phyloP scores from a whole-genome alignment of 1,284 basidiomycete species.

The Naganishia liquefaciens region DNA sequence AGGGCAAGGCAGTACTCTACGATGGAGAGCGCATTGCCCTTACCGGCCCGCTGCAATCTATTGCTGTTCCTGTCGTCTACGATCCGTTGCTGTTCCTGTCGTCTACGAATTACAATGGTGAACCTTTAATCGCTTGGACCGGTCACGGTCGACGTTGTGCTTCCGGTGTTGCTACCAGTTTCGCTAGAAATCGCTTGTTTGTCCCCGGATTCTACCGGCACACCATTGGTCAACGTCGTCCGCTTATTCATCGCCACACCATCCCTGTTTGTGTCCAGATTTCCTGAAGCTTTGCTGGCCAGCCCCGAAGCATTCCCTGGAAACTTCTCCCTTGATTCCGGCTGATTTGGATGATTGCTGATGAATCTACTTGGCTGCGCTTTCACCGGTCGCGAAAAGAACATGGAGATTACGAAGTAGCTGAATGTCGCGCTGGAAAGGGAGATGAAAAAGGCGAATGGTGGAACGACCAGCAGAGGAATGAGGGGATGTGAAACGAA shows the following conservation, averaged over 20 bases:
- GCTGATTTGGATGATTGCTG: neutral
- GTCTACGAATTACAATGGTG: too few species aligned
- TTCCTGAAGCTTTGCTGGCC: neutral
- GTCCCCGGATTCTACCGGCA: neutral
- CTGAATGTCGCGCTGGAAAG: slow-evolving; percentile 29
- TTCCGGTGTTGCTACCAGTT: neutral
- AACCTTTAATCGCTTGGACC: neutral
- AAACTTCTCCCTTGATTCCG: neutral
- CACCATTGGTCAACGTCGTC: neutral
- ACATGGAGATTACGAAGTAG: slow-evolving; percentile 27
- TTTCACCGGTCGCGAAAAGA: slow-evolving; percentile 19
- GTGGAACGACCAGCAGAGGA: slow-evolving; percentile 31
- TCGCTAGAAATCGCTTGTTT: neutral
- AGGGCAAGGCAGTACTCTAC: too few species aligned
- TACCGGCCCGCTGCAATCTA: too few species aligned
- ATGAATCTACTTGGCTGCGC: neutral
- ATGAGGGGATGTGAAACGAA: slow-evolving; percentile 29
- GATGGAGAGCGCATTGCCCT: too few species aligned
- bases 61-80: too few species aligned
- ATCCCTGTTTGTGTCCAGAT: neutral
- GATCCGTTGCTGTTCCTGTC: too few species aligned
- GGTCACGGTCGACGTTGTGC: neutral
- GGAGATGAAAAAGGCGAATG: slow-evolving; percentile 31
- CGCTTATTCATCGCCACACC: too few species aligned
- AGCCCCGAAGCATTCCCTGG: neutral